These are phyloP conservation scores for Penicillium hesseltinei DNA, from an alignment of 2,329 filamentous ascomycete genomes.

Conservation along the genomic window DNA sequence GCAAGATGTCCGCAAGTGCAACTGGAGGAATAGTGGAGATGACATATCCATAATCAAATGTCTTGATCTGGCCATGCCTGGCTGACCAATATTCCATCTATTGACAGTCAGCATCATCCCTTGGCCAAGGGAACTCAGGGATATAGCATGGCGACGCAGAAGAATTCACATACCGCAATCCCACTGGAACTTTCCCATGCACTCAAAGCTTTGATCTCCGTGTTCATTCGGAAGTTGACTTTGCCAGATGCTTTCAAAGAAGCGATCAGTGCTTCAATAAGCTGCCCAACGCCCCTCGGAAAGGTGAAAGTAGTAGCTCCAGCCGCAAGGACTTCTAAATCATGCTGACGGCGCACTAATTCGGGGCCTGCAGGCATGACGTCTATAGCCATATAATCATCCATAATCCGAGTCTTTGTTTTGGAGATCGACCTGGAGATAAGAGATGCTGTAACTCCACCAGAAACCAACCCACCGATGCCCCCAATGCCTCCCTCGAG, in stretches of 20 bases:
- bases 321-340: slow-evolving; percentile 17
- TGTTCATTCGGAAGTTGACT: slow-evolving; percentile 56
- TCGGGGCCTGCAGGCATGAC: slow-evolving; percentile 5
- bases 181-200: too few relatives aligned
- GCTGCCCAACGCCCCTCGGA: slow-evolving; percentile 59
- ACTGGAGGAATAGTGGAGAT: slow-evolving; percentile 35
- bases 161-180: not conserved
- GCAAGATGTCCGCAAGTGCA: slow-evolving; percentile 28
- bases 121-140: not conserved
- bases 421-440: slow-evolving; percentile 14
- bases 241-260: slow-evolving; percentile 55
- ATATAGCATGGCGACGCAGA: not conserved
- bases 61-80: not conserved
- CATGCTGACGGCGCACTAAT: not conserved
- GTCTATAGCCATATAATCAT: slow-evolving; percentile 31
- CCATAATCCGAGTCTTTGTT: slow-evolving; percentile 18
- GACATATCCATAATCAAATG: slow-evolving; percentile 27
- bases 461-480: slow-evolving; percentile 18
- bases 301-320: slow-evolving; percentile 44
- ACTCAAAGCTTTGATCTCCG: slow-evolving; percentile 45
- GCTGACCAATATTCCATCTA: slow-evolving; percentile 20
- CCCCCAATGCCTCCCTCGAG: slow-evolving; percentile 41
- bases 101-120: slow-evolving; percentile 3
- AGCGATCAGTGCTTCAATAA: slow-evolving; percentile 56
- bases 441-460: slow-evolving; percentile 8